Conservation (phyloP, 495 filamentous ascomycete species). For the Penicillium bialowiezense region DNA sequence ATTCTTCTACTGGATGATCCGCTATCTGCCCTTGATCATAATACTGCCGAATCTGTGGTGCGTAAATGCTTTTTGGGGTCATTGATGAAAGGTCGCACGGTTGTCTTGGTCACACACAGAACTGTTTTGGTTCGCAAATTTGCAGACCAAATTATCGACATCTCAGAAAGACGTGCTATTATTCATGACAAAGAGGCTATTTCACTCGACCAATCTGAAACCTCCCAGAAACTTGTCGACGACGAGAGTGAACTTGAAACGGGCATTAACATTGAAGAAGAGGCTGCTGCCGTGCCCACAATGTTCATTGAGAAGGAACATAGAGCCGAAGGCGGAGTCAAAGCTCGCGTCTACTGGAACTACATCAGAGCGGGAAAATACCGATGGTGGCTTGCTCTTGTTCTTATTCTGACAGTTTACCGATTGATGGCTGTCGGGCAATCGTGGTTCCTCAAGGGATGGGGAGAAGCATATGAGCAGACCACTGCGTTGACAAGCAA, state of each 20-base stretch:
- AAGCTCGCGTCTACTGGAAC: slow-evolving; percentile 72
- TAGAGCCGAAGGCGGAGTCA: slow-evolving; percentile 71
- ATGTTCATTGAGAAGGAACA: slow-evolving; percentile 84
- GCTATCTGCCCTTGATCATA: slow-evolving; percentile 66
- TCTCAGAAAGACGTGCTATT: slow-evolving; percentile 53
- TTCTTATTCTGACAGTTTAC: slow-evolving; percentile 56
- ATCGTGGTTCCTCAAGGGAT: slow-evolving; percentile 80
- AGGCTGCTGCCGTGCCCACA: slow-evolving; percentile 55
- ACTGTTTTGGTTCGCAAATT: slow-evolving; percentile 62
- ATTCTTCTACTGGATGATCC: slow-evolving; percentile 70
- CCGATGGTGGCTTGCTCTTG: slow-evolving; percentile 63
- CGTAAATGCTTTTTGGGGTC: slow-evolving; percentile 63
- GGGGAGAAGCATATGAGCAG: slow-evolving; percentile 71
- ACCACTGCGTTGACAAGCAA: slow-evolving; percentile 11
- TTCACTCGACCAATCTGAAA: slow-evolving; percentile 16
- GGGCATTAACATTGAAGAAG: slow-evolving; percentile 37
- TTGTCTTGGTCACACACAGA: slow-evolving; percentile 78
- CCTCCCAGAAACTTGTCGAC: slow-evolving; percentile 14
- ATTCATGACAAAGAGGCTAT: slow-evolving; percentile 42
- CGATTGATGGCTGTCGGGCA: slow-evolving; percentile 59
- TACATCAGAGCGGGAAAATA: slow-evolving; percentile 77
- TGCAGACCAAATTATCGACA: slow-evolving; percentile 66
- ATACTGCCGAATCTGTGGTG: slow-evolving; percentile 72
- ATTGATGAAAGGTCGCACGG: slow-evolving; percentile 57
- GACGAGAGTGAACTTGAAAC: slow-evolving; percentile 33